Evolutionary conservation across 495 filamentous ascomycete genomes (phyloP), one percentile per base, ranked within the genome.

Genomic region (Aspergillus leporis): DNA sequence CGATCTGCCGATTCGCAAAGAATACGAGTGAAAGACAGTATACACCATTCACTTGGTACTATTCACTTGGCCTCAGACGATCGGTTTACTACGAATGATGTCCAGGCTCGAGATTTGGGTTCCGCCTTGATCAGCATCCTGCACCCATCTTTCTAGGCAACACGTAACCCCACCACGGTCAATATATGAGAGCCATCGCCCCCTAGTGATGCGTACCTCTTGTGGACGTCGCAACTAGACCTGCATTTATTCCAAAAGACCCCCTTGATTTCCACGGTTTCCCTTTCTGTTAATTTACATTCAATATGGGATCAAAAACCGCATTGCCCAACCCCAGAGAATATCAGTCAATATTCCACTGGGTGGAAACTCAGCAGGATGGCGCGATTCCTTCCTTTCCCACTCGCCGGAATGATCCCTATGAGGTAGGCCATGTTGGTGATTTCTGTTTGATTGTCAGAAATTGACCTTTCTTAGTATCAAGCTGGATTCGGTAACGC

Each of bases 261-360:
- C 36, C 38, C 3, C 6, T 41, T 41, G 9, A 18, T 53, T 4
- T 55, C 46, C 9, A 43, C 31, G 21, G n/a, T 25, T 53, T 43
- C 30, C 47, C 21, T 47, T 22, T 57, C 23, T 41, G 18, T 8
- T 14, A 52, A 18, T n/a, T 41, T 7, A 3, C 14, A 41, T 41
- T 34, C 55, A 66, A 12, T 32, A 77, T 75, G 70, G 60, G 64
- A 58, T 70, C 70, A 6, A 66, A 64, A 55, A 59, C 56, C 38
- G 53, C 63, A 3, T 56, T 71, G 12, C 53, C 70, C 4, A 67
- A 74, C 53, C 72, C 70, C 52, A 61, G 68, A 61, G 80, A 83
- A 55, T 84, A 82, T 65, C 80, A 83, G 61, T 76, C 81, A 50
- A 81, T 84, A 53, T 82, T 84, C 74, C 80, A 83, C 64, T 82